Percentiles rank a stretch among this genome's conserved stretches.
Evolutionary conservation across 208 protist genomes (phyloP).

Genomic region (Blastocrithidia nonstop): DNA sequence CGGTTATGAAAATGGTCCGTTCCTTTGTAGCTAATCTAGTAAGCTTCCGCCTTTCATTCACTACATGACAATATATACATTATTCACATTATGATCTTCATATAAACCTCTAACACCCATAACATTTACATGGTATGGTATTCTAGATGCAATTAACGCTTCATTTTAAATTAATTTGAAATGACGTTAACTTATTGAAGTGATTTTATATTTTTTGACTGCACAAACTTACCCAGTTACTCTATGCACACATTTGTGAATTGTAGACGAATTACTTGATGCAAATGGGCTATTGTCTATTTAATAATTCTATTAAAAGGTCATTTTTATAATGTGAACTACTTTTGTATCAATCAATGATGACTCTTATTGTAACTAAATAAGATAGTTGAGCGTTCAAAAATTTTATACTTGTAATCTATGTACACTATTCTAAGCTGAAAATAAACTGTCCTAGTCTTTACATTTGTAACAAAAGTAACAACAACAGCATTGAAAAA

Average conservation of each 20-base stretch:
- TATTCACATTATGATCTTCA: slow-evolving; percentile 36
- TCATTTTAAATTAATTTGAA: slow-evolving; percentile 30
- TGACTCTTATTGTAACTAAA: no score
- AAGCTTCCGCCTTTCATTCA: slow-evolving; percentile 94
- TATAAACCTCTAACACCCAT: slow-evolving; percentile 87
- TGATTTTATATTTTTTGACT: slow-evolving; percentile 53
- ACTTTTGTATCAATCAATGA: no score
- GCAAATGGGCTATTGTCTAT: slow-evolving; percentile 23
- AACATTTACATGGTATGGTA: slow-evolving; percentile 27
- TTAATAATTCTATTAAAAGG: slow-evolving; percentile 31
- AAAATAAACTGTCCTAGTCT: no score
- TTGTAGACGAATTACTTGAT: slow-evolving; percentile 9
- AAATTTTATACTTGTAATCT: no score
- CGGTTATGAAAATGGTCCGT: not conserved
- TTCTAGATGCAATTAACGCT: slow-evolving; percentile 17
- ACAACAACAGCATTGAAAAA: no score
- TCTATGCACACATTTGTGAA: slow-evolving; percentile 37
- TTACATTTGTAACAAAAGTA: no score
- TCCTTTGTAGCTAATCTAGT: slow-evolving; percentile 80
- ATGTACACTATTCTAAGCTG: no score
- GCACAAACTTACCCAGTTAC: slow-evolving; percentile 18
- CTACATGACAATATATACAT: slow-evolving; percentile 93
- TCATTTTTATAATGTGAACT: slow-evolving; percentile 9
- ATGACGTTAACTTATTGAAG: slow-evolving; percentile 15
- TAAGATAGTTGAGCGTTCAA: no score